These are phyloP conservation scores for Mycena kentingensis DNA, from an alignment of 768 basidiomycete genomes.

Conservation along the genomic window DNA sequence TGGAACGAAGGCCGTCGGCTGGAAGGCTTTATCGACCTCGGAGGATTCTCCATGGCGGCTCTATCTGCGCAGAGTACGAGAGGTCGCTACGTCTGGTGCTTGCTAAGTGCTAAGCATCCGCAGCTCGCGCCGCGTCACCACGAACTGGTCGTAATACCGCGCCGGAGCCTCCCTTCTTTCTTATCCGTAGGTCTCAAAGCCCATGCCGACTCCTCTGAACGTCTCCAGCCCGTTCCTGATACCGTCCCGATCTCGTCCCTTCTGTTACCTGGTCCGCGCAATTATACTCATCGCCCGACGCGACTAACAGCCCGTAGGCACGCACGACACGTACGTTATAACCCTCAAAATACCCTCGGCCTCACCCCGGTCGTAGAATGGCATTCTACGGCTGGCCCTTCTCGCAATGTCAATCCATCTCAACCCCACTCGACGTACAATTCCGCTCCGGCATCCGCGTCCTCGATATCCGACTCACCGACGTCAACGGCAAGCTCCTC, in stretches of 20 bases:
- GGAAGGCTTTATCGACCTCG: conserved; percentile 45
- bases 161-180: conserved; percentile 58
- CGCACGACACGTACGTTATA: conserved; percentile 78
- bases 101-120: conserved; percentile 3
- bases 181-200: conserved; percentile 31
- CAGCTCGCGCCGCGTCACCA: conserved; percentile 50
- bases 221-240: conserved; percentile 61
- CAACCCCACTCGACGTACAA: conserved; percentile 65
- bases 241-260: conserved; percentile 67
- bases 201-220: not conserved
- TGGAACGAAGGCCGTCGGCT: conserved; percentile 36
- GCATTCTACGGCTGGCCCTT: conserved; percentile 85
- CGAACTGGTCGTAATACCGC: conserved; percentile 58
- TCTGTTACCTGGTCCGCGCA: conserved; percentile 83
- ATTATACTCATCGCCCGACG: conserved; percentile 14
- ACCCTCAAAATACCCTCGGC: too few species aligned
- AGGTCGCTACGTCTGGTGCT: not conserved
- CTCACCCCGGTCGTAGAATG: too few species aligned
- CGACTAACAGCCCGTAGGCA: conserved; percentile 37
- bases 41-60: conserved; percentile 58
- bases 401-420: conserved; percentile 78
- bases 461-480: conserved; percentile 77
- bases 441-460: conserved; percentile 78
- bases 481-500: conserved; percentile 61
- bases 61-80: conserved; percentile 56